Evolutionary conservation across 2,329 filamentous ascomycete species (phyloP).

Genomic region (Fusarium tjaetaba): DNA sequence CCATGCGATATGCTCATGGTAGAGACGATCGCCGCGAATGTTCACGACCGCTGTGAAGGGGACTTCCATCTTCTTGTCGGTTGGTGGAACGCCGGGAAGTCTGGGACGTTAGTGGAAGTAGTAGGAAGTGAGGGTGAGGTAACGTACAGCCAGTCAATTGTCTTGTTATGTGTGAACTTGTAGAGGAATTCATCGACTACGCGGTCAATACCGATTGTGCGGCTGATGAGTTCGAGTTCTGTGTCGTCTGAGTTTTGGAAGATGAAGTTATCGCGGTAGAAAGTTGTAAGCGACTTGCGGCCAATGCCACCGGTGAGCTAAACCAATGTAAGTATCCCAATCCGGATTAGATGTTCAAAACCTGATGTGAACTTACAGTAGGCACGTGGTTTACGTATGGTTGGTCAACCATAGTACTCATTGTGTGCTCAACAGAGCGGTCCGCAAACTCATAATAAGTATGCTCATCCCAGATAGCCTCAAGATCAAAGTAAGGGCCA

Average conservation of each 20-base stretch:
- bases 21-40: conserved; percentile 70
- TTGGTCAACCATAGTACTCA: conserved; percentile 83
- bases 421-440: conserved; percentile 75
- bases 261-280: conserved; percentile 80
- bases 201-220: conserved; percentile 76
- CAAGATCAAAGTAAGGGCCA: conserved; percentile 78
- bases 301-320: conserved; percentile 75
- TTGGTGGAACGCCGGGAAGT: conserved; percentile 66
- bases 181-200: conserved; percentile 78
- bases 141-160: conserved; percentile 76
- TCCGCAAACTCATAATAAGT: conserved; percentile 76
- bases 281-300: conserved; percentile 67
- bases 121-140: rapidly evolving
- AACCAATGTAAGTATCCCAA: rapidly evolving
- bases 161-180: conserved; percentile 68
- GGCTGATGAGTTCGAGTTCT: conserved; percentile 73
- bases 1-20: conserved; percentile 75
- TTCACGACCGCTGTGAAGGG: conserved; percentile 72
- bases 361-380: conserved; percentile 58
- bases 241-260: conserved; percentile 77
- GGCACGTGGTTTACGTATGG: conserved; percentile 84
- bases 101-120: conserved; percentile 17
- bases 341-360: no score
- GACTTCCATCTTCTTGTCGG: conserved; percentile 62
- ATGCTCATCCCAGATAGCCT: conserved; percentile 83